phyloP scores from a whole-genome alignment of 352 stramenopile genomes.

The Pythium insidiosum region DNA sequence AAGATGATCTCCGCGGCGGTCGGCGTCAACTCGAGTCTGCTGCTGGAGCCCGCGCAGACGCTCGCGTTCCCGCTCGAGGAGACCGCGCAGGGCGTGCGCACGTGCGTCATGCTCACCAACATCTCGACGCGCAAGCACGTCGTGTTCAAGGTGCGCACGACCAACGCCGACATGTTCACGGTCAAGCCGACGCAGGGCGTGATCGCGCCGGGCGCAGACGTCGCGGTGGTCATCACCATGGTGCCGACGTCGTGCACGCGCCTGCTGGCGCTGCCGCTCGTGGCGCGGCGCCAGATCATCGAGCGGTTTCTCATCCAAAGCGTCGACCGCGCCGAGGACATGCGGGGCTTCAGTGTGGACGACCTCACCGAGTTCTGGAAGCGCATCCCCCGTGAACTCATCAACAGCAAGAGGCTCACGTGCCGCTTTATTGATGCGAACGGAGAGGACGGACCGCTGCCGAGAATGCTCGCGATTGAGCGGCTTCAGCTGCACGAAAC shows the following conservation, averaged over 20 bases:
- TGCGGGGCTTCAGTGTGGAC: slow-evolving; percentile 17
- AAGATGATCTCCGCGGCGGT: slow-evolving; percentile 69
- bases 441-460: background rate
- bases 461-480: background rate
- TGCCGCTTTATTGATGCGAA: slow-evolving; percentile 55
- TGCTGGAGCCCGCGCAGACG: slow-evolving; percentile 58
- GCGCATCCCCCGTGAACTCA: slow-evolving; percentile 34
- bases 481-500: slow-evolving; percentile 5
- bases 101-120: slow-evolving; percentile 46
- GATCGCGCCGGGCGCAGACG: slow-evolving; percentile 25
- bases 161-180: slow-evolving; percentile 65
- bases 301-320: slow-evolving; percentile 28
- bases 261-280: slow-evolving; percentile 24
- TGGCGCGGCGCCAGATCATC: slow-evolving; percentile 36
- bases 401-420: slow-evolving; percentile 58
- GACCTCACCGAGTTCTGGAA: slow-evolving; percentile 44
- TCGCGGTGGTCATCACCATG: slow-evolving; percentile 32
- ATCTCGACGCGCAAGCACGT: slow-evolving; percentile 48
- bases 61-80: slow-evolving; percentile 31
- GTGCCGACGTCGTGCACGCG: slow-evolving; percentile 18
- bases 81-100: slow-evolving; percentile 1
- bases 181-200: slow-evolving; percentile 62
- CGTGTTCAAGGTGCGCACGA: slow-evolving; percentile 72
- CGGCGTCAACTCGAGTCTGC: slow-evolving; percentile 56
- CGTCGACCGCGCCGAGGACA: slow-evolving; percentile 22